Percentiles rank a stretch among this genome's conserved stretches.
Evolutionary conservation across 1,139 yeast genomes (phyloP).

Genomic region (Entelexis sorbosivorans): DNA sequence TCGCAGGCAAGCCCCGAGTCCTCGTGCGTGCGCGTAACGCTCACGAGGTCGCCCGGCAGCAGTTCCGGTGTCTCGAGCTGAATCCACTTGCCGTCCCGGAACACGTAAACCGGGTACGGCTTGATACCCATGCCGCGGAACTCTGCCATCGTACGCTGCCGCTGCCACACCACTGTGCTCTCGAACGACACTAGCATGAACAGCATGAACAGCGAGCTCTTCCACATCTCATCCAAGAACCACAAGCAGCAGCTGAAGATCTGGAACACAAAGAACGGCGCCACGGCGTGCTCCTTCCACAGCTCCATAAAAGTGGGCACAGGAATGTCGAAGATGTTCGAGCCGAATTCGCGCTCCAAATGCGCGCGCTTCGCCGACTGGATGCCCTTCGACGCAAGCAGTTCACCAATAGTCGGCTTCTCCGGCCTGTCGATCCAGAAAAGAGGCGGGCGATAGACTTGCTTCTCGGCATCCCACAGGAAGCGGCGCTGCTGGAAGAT

Average conservation of each 20-base stretch:
- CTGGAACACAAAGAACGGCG: slow-evolving; percentile 95
- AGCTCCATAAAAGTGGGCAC: slow-evolving; percentile 82
- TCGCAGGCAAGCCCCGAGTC: slow-evolving; percentile 97
- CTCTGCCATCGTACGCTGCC: slow-evolving; percentile 87
- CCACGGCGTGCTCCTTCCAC: slow-evolving; percentile 95
- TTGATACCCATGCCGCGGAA: slow-evolving; percentile 96
- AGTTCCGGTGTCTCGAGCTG: slow-evolving; percentile 60
- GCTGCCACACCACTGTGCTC: slow-evolving; percentile 81
- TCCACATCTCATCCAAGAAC: slow-evolving; percentile 97
- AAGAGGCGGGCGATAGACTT: slow-evolving; percentile 67
- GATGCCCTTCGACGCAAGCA: slow-evolving; percentile 57
- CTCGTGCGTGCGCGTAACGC: slow-evolving; percentile 76
- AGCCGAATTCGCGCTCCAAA: slow-evolving; percentile 47
- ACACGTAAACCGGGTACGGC: slow-evolving; percentile 69
- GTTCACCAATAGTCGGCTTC: slow-evolving; percentile 45
- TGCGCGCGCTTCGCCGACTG: slow-evolving; percentile 32
- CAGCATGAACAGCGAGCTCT: slow-evolving; percentile 79
- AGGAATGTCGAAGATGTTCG: slow-evolving; percentile 85
- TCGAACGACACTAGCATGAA: slow-evolving; percentile 91
- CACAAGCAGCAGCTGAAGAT: slow-evolving; percentile 90
- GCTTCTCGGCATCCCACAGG: slow-evolving; percentile 46
- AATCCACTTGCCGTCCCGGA: slow-evolving; percentile 61
- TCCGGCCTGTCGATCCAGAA: slow-evolving; percentile 51
- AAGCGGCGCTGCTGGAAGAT: slow-evolving; percentile 88
- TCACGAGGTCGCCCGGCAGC: slow-evolving; percentile 86